These are phyloP conservation scores for Pseudocercospora crystallina DNA, from an alignment of 2,329 filamentous ascomycete genomes.

Conservation along the genomic window DNA sequence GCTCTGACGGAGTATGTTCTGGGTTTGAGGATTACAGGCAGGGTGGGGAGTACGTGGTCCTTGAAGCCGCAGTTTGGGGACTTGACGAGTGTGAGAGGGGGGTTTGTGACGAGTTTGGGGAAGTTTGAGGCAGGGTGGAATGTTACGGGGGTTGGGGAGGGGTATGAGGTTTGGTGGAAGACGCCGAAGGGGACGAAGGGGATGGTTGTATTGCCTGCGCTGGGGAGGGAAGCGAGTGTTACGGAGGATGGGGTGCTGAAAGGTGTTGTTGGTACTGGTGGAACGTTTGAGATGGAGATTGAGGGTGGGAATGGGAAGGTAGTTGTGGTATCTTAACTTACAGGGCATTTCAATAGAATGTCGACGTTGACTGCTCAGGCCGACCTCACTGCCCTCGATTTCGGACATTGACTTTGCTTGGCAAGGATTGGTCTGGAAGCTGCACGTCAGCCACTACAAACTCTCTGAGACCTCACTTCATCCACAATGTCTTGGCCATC, in stretches of 20 bases:
- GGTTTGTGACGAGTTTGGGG: constrained; percentile 48
- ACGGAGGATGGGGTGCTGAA: neutral
- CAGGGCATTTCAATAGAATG: too few relatives aligned
- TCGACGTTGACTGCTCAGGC: too few relatives aligned
- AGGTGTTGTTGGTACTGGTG: neutral
- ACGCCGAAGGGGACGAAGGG: constrained; percentile 35
- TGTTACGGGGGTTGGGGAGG: constrained; percentile 18
- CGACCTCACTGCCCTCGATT: too few relatives aligned
- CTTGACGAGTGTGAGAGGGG: constrained; percentile 43
- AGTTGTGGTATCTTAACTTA: too few relatives aligned
- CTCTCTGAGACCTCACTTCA: too few relatives aligned
- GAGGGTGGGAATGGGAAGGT: neutral
- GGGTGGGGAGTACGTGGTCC: constrained; percentile 43
- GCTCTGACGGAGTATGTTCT: constrained; percentile 48
- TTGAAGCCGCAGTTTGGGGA: constrained; percentile 49
- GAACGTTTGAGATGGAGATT: neutral
- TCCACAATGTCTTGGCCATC: too few relatives aligned
- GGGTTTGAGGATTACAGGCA: constrained; percentile 44
- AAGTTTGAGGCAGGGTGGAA: constrained; percentile 42
- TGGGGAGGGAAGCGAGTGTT: neutral
- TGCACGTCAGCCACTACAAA: too few relatives aligned
- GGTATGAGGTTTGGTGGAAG: constrained; percentile 24
- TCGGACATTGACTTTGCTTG: too few relatives aligned
- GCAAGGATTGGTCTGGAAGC: too few relatives aligned
- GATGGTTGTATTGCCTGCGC: constrained; percentile 27